Percentiles rank a stretch among this genome's conserved stretches.
Evolutionary conservation across 257 asterid species (phyloP).

Genomic region (Penstemon eatonii): DNA sequence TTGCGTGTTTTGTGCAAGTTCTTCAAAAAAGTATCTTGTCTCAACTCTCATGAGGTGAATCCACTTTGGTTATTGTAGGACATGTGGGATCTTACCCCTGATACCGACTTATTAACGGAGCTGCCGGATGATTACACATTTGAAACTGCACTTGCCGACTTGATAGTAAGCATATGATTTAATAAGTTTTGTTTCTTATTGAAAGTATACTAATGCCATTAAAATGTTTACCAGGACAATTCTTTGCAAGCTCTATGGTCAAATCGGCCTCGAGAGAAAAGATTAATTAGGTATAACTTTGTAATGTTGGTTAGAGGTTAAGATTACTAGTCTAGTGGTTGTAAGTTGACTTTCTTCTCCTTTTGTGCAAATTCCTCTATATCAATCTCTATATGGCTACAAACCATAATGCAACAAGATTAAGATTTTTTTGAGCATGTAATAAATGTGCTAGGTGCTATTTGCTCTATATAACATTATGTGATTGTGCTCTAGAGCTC

Average conservation of each 20-base stretch:
- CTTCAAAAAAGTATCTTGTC: background rate
- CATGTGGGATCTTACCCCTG: conserved; percentile 90
- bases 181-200: conserved; percentile 6
- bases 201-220: conserved; percentile 6
- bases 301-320: background rate
- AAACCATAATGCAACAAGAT: too few species aligned
- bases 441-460: too few species aligned
- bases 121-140: conserved; percentile 64
- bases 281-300: conserved; percentile 51
- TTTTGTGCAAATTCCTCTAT: background rate
- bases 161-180: conserved; percentile 52
- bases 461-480: too few species aligned
- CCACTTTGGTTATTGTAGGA: conserved; percentile 41
- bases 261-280: conserved; percentile 36
- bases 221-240: conserved; percentile 53
- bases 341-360: background rate
- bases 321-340: too few species aligned
- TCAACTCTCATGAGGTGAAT: conserved; percentile 1
- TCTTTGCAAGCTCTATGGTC: conserved; percentile 84
- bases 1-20: background rate
- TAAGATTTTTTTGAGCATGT: too few species aligned
- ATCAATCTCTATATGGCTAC: too few species aligned
- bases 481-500: too few species aligned
- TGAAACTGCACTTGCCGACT: conserved; percentile 79
- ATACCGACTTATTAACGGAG: conserved; percentile 64